These are phyloP conservation scores for Tricholoma terreum DNA, from an alignment of 768 basidiomycete genomes.

Conservation along the genomic window DNA sequence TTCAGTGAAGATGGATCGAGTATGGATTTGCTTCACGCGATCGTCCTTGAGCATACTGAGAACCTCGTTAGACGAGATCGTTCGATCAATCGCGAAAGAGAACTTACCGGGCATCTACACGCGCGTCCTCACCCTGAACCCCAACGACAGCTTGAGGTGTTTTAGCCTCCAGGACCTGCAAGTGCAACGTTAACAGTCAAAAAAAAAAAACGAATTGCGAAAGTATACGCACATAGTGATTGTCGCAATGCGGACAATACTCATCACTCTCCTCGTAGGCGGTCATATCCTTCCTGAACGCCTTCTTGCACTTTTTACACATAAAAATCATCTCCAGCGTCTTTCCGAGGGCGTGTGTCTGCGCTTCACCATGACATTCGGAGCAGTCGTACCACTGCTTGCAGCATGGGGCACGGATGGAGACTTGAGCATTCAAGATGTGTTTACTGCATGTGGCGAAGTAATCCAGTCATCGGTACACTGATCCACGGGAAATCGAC, in stretches of 20 bases:
- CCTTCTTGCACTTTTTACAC: slow-evolving; percentile 70
- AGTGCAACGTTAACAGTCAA: no score
- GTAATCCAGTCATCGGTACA: slow-evolving; percentile 17
- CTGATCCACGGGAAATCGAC: slow-evolving; percentile 15
- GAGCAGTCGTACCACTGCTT: slow-evolving; percentile 97
- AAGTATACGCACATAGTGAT: slow-evolving; percentile 80
- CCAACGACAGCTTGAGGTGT: slow-evolving; percentile 81
- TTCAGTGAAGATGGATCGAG: slow-evolving; percentile 34
- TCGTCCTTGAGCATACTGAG: slow-evolving; percentile 88
- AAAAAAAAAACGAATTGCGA: no score
- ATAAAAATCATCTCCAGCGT: slow-evolving; percentile 65
- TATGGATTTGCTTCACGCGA: slow-evolving; percentile 54
- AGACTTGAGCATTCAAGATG: slow-evolving; percentile 92
- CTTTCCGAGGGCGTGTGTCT: slow-evolving; percentile 69
- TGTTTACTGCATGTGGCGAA: slow-evolving; percentile 69
- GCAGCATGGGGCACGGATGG: slow-evolving; percentile 96
- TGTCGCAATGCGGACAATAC: slow-evolving; percentile 97
- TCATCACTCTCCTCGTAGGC: slow-evolving; percentile 95
- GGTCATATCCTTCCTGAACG: slow-evolving; percentile 93
- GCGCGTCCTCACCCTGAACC: slow-evolving; percentile 88
- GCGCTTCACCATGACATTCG: slow-evolving; percentile 87
- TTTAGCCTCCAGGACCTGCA: slow-evolving; percentile 88
- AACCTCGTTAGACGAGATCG: not conserved
- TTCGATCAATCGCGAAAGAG: slow-evolving; percentile 2
- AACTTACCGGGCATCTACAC: slow-evolving; percentile 80